phyloP scores from a whole-genome alignment of 2,329 filamentous ascomycete species.

The Ascochyta lentis region DNA sequence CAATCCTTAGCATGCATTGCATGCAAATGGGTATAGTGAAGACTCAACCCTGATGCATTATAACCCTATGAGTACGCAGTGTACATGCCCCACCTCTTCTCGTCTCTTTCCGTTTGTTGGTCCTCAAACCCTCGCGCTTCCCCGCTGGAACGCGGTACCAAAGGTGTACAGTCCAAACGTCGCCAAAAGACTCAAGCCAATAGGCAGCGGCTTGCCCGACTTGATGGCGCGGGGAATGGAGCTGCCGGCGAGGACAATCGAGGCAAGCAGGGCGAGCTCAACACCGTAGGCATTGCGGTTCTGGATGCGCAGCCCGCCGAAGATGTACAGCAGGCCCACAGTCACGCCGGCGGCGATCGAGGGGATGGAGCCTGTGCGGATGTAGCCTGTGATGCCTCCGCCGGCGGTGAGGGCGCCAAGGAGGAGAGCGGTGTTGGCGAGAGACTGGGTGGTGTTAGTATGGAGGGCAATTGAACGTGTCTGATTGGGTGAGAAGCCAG shows the following conservation, averaged over 20 bases:
- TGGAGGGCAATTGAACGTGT: neutral
- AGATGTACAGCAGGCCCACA: constrained; percentile 78
- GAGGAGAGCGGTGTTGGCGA: constrained; percentile 72
- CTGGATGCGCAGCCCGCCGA: constrained; percentile 82
- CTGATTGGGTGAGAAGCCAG: constrained; percentile 6
- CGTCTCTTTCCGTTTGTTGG: neutral
- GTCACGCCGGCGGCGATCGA: constrained; percentile 84
- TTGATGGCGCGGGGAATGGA: constrained; percentile 87
- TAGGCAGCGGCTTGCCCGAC: constrained; percentile 82
- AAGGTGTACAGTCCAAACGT: constrained; percentile 80
- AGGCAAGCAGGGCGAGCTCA: constrained; percentile 88
- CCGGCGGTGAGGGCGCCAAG: constrained; percentile 83
- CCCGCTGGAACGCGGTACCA: constrained; percentile 66
- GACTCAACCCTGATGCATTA: neutral
- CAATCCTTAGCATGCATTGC: neutral
- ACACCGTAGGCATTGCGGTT: constrained; percentile 79
- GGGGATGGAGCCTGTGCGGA: constrained; percentile 82
- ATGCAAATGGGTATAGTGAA: neutral
- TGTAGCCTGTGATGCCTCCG: constrained; percentile 87
- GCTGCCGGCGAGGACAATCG: constrained; percentile 80
- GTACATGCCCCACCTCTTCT: neutral
- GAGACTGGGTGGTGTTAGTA: constrained; percentile 35
- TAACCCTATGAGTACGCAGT: constrained; percentile 3
- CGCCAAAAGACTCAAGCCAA: constrained; percentile 79
- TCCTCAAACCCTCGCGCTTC: constrained; percentile 12